These are phyloP conservation scores for Aspergillus fumigatiaffinis DNA, from an alignment of 2,329 filamentous ascomycete species.

Conservation along the genomic window DNA sequence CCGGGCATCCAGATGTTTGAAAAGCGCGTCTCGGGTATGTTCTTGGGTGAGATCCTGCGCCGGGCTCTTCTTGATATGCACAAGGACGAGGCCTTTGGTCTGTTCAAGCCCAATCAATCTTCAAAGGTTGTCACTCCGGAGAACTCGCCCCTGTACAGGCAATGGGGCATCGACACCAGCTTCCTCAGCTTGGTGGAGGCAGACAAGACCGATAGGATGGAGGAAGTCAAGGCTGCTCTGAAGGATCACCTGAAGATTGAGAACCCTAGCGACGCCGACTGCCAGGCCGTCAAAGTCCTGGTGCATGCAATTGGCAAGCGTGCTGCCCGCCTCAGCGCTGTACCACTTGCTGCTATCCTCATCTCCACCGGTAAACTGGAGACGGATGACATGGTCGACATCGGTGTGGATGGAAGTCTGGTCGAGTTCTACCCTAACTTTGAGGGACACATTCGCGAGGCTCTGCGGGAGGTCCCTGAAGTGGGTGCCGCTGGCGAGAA, in stretches of 20 bases:
- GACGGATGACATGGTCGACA: constrained; percentile 70
- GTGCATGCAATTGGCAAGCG: constrained; percentile 81
- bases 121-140: constrained; percentile 67
- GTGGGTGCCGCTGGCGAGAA: constrained; percentile 77
- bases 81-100: constrained; percentile 59
- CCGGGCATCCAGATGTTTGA: constrained; percentile 98
- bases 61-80: constrained; percentile 70
- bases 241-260: constrained; percentile 73
- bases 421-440: constrained; percentile 96
- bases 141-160: constrained; percentile 65
- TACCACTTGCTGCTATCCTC: constrained; percentile 80
- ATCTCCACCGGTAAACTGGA: constrained; percentile 72
- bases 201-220: constrained; percentile 69
- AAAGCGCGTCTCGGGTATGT: constrained; percentile 98
- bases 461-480: constrained; percentile 68
- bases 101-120: constrained; percentile 74
- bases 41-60: constrained; percentile 88
- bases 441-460: constrained; percentile 80
- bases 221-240: constrained; percentile 71
- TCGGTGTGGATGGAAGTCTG: constrained; percentile 90
- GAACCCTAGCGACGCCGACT: constrained; percentile 75
- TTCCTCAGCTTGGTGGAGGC: constrained; percentile 84
- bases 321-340: constrained; percentile 80
- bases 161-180: constrained; percentile 88
- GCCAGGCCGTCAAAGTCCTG: constrained; percentile 79